Evolutionary conservation across 1,284 basidiomycete species (phyloP).

Genomic region (Afroboletus lepidellus): DNA sequence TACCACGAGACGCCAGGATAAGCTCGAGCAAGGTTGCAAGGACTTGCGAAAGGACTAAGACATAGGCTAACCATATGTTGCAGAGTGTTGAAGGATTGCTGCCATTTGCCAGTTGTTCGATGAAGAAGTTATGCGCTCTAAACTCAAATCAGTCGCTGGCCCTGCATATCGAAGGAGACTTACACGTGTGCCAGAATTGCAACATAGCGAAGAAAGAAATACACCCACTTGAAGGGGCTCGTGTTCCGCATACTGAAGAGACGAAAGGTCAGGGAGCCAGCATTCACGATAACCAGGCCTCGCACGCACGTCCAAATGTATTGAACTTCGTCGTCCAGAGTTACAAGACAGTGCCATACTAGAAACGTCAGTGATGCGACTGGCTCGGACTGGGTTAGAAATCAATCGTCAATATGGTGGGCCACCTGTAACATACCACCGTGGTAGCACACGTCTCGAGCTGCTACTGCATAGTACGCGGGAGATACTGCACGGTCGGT

Average conservation of each 20-base stretch:
- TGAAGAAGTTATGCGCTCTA: conserved; percentile 17
- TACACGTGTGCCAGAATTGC: conserved; percentile 15
- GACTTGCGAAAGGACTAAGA: conserved; percentile 5
- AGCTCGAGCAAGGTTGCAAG: conserved; percentile 16
- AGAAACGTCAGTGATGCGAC: conserved; percentile 17
- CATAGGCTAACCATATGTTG: conserved; percentile 13
- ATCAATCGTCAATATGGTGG: not conserved
- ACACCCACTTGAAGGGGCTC: conserved; percentile 23
- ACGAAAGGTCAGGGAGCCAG: not conserved
- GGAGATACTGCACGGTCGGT: not conserved
- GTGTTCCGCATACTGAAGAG: conserved; percentile 18
- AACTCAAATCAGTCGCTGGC: not conserved
- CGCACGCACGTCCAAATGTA: conserved; percentile 24
- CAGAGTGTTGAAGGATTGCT: conserved; percentile 17
- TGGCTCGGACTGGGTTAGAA: not conserved
- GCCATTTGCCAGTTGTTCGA: conserved; percentile 10
- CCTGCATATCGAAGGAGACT: conserved; percentile 1
- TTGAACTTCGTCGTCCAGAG: conserved; percentile 20
- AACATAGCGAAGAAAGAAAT: conserved; percentile 21
- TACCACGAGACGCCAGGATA: conserved; percentile 21
- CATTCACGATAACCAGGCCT: not conserved
- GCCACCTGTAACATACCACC: conserved; percentile 7
- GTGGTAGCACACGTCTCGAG: conserved; percentile 15
- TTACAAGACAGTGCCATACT: conserved; percentile 15
- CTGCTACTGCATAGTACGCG: not conserved